phyloP scores from a whole-genome alignment of 208 protist genomes.

The Wallacemonas sp. region DNA sequence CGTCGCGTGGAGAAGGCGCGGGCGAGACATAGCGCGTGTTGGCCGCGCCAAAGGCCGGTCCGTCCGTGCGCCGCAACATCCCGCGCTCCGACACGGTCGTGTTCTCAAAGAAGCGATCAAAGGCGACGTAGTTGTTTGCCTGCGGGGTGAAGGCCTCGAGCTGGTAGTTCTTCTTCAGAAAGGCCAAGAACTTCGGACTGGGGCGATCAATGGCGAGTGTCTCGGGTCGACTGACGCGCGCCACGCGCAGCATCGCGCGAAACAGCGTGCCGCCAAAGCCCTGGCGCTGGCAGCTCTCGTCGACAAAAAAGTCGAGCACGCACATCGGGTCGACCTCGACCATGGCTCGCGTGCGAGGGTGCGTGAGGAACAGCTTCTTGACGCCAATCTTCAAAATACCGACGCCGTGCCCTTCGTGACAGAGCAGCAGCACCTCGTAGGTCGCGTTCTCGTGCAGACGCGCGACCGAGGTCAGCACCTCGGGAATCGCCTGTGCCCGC shows the following conservation, averaged over 20 bases:
- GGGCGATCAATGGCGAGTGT: slow-evolving; percentile 92
- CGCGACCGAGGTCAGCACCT: slow-evolving; percentile 63
- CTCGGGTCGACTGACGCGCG: slow-evolving; percentile 32
- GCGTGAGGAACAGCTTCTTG: slow-evolving; percentile 89
- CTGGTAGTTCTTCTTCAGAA: slow-evolving; percentile 88
- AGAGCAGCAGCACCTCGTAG: slow-evolving; percentile 71
- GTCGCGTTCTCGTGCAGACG: slow-evolving; percentile 56
- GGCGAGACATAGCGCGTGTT: slow-evolving; percentile 10
- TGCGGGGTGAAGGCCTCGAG: slow-evolving; percentile 79
- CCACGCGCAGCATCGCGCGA: slow-evolving; percentile 56
- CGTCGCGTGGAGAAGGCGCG: not conserved
- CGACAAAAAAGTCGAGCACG: slow-evolving; percentile 95
- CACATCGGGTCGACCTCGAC: slow-evolving; percentile 93
- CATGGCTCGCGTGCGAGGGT: slow-evolving; percentile 38
- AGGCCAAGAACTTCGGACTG: slow-evolving; percentile 88
- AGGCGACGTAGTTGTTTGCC: slow-evolving; percentile 95
- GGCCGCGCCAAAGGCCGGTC: not conserved
- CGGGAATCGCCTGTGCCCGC: slow-evolving; percentile 54
- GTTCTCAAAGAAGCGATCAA: slow-evolving; percentile 81
- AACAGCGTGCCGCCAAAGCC: slow-evolving; percentile 87
- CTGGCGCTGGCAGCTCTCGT: slow-evolving; percentile 77
- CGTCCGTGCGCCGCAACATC: slow-evolving; percentile 29
- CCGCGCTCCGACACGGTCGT: slow-evolving; percentile 55
- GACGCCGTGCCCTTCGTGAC: slow-evolving; percentile 47
- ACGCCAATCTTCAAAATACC: slow-evolving; percentile 91